Evolutionary conservation across 805 yeast species (phyloP).

Genomic region (Isabelozyma pseudorhagii): DNA sequence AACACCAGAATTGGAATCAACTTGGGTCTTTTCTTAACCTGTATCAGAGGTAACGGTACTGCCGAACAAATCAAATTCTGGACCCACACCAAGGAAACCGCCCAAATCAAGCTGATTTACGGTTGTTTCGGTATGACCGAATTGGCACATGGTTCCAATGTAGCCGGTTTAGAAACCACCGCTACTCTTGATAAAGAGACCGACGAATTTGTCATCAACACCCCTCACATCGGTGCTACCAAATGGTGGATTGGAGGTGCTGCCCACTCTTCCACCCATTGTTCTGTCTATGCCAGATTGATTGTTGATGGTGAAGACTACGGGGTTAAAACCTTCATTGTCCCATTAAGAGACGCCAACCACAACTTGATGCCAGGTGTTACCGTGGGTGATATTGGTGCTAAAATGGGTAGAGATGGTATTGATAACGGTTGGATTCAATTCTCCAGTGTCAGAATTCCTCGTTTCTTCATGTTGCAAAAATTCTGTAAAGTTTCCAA

Average conservation of each 20-base stretch:
- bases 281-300: constrained; percentile 39
- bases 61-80: constrained; percentile 79
- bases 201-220: constrained; percentile 42
- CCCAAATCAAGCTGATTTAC: constrained; percentile 51
- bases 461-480: constrained; percentile 46
- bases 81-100: constrained; percentile 69
- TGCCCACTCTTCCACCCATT: constrained; percentile 46
- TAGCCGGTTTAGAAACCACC: constrained; percentile 54
- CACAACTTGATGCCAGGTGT: constrained; percentile 44
- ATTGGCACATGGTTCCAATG: constrained; percentile 63
- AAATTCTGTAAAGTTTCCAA: constrained; percentile 39
- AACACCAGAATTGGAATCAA: constrained; percentile 86
- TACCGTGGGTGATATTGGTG: constrained; percentile 45
- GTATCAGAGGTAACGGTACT: constrained; percentile 86
- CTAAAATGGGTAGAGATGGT: constrained; percentile 49
- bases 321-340: constrained; percentile 46
- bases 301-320: constrained; percentile 43
- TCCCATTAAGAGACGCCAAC: constrained; percentile 43
- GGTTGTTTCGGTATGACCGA: constrained; percentile 68
- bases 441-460: constrained; percentile 41
- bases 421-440: constrained; percentile 50
- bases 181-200: constrained; percentile 42
- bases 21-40: constrained; percentile 76
- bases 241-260: constrained; percentile 54
- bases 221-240: constrained; percentile 48